phyloP scores from a whole-genome alignment of 2,329 filamentous ascomycete genomes.

The Stemphylium vesicarium region DNA sequence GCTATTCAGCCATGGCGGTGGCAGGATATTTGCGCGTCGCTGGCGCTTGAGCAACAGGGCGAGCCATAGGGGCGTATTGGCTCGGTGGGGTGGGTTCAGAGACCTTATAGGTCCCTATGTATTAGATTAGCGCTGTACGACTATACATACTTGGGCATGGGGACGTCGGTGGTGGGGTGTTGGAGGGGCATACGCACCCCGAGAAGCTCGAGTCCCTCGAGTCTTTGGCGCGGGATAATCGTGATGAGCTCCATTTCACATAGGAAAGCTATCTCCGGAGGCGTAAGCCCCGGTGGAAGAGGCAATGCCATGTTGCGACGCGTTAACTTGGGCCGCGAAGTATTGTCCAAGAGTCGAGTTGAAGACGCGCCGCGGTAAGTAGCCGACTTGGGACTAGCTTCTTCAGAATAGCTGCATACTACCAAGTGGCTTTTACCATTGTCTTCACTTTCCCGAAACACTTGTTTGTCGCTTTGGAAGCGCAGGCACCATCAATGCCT shows the following conservation, averaged over 20 bases:
- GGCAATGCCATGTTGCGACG: conserved; percentile 63
- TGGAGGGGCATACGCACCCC: conserved; percentile 68
- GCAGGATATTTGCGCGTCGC: conserved; percentile 87
- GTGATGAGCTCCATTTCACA: conserved; percentile 98
- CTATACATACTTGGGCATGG: not conserved
- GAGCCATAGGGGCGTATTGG: conserved; percentile 87
- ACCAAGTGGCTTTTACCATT: not conserved
- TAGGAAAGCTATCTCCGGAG: conserved; percentile 88
- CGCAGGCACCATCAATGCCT: conserved; percentile 23
- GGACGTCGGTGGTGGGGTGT: conserved; percentile 30
- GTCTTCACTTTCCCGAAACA: not conserved
- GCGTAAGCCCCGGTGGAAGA: conserved; percentile 72
- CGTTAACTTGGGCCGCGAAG: conserved; percentile 26
- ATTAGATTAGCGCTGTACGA: conserved; percentile 17
- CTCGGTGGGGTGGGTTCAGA: conserved; percentile 81
- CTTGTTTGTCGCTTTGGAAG: not conserved
- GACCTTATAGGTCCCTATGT: conserved; percentile 75
- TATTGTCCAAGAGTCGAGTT: conserved; percentile 15
- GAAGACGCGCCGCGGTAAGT: conserved; percentile 16
- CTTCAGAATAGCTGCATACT: conserved; percentile 15
- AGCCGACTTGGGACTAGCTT: conserved; percentile 30
- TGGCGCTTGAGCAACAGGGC: conserved; percentile 94
- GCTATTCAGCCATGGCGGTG: conserved; percentile 86
- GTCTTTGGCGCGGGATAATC: conserved; percentile 85
- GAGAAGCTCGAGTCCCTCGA: conserved; percentile 84